Evolutionary conservation across 352 stramenopile species (phyloP), one percentile per base, ranked within the genome.

Genomic region (Aphanomyces stellatus): DNA sequence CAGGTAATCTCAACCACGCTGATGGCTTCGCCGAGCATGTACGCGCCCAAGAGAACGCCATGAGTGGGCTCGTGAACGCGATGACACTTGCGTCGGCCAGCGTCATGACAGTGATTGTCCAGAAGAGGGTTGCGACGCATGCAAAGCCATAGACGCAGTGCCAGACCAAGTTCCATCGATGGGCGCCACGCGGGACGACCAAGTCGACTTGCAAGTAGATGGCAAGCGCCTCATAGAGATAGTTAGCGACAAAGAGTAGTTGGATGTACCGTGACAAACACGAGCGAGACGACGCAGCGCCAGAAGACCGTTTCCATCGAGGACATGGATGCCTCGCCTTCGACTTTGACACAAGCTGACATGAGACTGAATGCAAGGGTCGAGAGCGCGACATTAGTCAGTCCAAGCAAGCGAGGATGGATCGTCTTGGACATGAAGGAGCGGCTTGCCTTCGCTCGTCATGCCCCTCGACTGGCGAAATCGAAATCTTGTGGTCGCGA

Each of bases 41-140:
- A 57, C 0, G 77, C 75, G 13, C 73, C 73, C 74, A 90, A 62
- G 61, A 90, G 67, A 90, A 87, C 2, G 80, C 87, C 33, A 86
- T 59, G 31, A 90, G 75, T 4, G 82, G 82, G n/a, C 80, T 88
- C 24, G 73, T 77, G 49, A 88, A 88, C 53, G 82, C 80, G 48
- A 90, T 71, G 15, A 85, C 78, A 48, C 76, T 82, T 7, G 82
- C 80, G 42, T 90, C 82, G 1, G 80, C 82, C 4, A 90, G 70
- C 65, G 88, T 77, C 82, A 90, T 90, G 34, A 81, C 71, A 24
- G 77, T 78, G 57, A 90, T 87, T 15, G 80, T 80, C 70, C 85
- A 90, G 69, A 88, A 90, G 49, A 74, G 70, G 55, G 88, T 78
- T 25, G 73, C 72, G 35, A 88, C 87, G 4, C 72, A 80, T 4